Conservation (phyloP, 129 eudicot genomes). For the Flaveria sonorensis region DNA sequence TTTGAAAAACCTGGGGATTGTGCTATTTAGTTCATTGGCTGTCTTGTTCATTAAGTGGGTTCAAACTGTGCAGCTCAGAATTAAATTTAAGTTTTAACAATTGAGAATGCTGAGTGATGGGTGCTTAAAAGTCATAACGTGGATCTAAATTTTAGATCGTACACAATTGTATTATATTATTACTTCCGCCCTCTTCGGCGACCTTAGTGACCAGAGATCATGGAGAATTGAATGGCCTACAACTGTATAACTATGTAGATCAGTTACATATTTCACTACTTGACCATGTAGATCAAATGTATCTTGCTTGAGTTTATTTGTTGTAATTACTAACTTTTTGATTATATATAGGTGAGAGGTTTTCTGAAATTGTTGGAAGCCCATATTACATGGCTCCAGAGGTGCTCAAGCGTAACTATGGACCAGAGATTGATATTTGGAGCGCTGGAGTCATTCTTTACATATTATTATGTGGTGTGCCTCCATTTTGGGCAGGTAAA, state of each 20-base stretch:
- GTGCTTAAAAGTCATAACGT: not conserved
- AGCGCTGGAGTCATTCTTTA: constrained; percentile 88
- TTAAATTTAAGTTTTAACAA: not conserved
- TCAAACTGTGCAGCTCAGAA: not conserved
- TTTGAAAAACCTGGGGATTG: not conserved
- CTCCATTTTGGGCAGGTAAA: constrained; percentile 92
- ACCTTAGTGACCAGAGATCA: not conserved
- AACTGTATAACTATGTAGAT: constrained; percentile 1
- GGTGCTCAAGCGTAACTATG: constrained; percentile 79
- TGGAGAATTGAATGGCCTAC: not conserved
- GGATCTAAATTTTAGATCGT: not conserved
- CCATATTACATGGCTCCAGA: constrained; percentile 91
- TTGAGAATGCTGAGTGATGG: not conserved
- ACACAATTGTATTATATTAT: not conserved
- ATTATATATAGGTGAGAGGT: constrained; percentile 57
- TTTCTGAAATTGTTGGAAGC: constrained; percentile 90
- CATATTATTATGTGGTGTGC: constrained; percentile 78
- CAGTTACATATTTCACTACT: not conserved
- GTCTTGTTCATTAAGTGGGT: too few species aligned
- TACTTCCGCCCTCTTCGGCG: not conserved
- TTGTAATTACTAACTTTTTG: not conserved
- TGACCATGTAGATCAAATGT: not conserved
- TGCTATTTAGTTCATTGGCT: too few species aligned
- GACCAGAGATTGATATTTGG: constrained; percentile 89
- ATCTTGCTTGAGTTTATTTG: not conserved